Percentiles rank a stretch among this genome's conserved stretches.
These are phyloP conservation scores for Meyerozyma smithsonii DNA, from an alignment of 1,139 yeast species.

Conservation along the genomic window DNA sequence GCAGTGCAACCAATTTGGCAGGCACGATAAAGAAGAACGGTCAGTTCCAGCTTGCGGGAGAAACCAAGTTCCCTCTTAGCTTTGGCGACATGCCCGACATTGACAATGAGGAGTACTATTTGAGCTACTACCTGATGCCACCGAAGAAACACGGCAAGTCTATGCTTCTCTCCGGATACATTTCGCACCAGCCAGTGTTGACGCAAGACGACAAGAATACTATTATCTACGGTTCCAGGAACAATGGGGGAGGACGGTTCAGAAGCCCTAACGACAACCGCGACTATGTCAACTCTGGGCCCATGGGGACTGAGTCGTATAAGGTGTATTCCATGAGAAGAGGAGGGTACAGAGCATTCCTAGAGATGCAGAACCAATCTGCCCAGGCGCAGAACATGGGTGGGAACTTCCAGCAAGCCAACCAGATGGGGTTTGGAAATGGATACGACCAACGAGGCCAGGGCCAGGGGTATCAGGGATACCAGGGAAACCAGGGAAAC, in stretches of 20 bases:
- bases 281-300: constrained; percentile 40
- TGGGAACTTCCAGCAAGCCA: too few relatives aligned
- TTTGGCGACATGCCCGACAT: constrained; percentile 56
- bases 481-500: constrained; percentile 5
- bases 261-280: constrained; percentile 30
- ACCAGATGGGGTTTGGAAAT: too few relatives aligned
- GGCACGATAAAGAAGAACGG: constrained; percentile 52
- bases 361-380: constrained; percentile 12
- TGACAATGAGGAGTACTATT: constrained; percentile 50
- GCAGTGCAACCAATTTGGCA: constrained; percentile 54
- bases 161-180: constrained; percentile 78
- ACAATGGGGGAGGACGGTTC: constrained; percentile 27
- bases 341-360: constrained; percentile 39
- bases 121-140: constrained; percentile 56
- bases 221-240: constrained; percentile 40
- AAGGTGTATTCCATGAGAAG: constrained; percentile 32
- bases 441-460: too few relatives aligned
- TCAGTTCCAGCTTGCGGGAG: constrained; percentile 44
- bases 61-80: constrained; percentile 55
- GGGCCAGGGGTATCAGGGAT: too few relatives aligned
- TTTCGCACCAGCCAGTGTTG: constrained; percentile 56
- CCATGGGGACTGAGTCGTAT: constrained; percentile 32
- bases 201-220: constrained; percentile 66
- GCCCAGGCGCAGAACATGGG: constrained; percentile 9
- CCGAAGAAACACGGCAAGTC: constrained; percentile 59